Conservation (phyloP, 306 rosid genomes). For the Vigna hirtella region DNA sequence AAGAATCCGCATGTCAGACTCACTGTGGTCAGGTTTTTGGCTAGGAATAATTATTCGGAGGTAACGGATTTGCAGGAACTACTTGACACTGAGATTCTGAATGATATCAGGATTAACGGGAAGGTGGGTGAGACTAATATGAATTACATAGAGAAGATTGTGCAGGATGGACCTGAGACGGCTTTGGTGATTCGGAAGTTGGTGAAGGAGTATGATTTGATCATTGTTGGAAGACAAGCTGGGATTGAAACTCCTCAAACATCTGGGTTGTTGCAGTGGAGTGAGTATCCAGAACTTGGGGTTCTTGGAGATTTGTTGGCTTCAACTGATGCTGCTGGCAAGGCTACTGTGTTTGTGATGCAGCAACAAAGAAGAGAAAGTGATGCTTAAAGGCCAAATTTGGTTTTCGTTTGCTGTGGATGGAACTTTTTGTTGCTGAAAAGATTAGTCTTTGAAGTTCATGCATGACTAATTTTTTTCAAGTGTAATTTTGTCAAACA, state of each 20-base stretch:
- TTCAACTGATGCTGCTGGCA: constrained; percentile 54
- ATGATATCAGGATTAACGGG: constrained; percentile 8
- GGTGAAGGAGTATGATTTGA: constrained; percentile 55
- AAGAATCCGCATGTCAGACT: constrained; percentile 49
- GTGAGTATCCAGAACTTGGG: constrained; percentile 76
- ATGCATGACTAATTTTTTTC: no score
- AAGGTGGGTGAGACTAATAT: constrained; percentile 13
- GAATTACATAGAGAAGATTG: constrained; percentile 47
- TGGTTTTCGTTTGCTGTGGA: neutral
- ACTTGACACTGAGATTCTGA: constrained; percentile 47
- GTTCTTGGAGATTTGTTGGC: constrained; percentile 68
- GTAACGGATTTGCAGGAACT: constrained; percentile 13
- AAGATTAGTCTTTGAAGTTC: no score
- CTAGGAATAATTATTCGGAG: neutral
- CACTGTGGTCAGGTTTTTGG: constrained; percentile 46
- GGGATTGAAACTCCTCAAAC: constrained; percentile 54
- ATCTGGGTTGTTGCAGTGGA: constrained; percentile 66
- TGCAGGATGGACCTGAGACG: constrained; percentile 56
- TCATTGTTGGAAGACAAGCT: constrained; percentile 67
- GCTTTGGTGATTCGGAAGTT: constrained; percentile 46
- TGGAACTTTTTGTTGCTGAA: neutral
- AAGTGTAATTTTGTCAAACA: neutral
- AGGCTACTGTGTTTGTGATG: constrained; percentile 61
- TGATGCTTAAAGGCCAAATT: neutral
- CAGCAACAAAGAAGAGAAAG: constrained; percentile 61